Evolutionary conservation across 768 basidiomycete genomes (phyloP), one percentile per base, ranked within the genome.

Genomic region (Leccinum rimulosum): DNA sequence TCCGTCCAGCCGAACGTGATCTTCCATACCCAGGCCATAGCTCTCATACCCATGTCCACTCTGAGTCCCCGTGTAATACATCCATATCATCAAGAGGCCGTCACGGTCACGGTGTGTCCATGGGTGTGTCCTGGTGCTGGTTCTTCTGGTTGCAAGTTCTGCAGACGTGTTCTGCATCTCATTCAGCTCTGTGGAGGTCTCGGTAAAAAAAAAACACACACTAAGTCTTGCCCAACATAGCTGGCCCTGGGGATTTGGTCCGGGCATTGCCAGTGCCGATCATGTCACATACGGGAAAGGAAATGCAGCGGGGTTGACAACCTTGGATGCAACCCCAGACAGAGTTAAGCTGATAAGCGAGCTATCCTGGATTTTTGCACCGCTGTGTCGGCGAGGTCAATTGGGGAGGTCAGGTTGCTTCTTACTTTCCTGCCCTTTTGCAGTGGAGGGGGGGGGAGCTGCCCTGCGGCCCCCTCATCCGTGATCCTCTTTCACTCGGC

Each of bases 261-360:
- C 35, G 58, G 70, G 68, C 1, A 66, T 68, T 43, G 59, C 30
- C 30, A 30, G 30, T 9, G 9, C 30, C 9, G 73, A 74, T 40
- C 54, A 70, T 11, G 57, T 50, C 12, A 65, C 55, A 22, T 64
- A 31, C 30, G 68, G 66, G 52, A 60, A 60, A 27, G 74, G 64
- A n/a, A 76, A 68, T 33, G 68, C 59, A 63, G 70, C 54, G 54
- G 74, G 67, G 45, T 72, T 68, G 61, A 59, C 54, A 19, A 63
- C 59, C 60, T 67, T 68, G 62, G 66, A 67, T 69, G 66, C 3
- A 73, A 63, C 30, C 83, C 82, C 84, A 84, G 6, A 83, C 74
- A 0, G 82, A 76, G 25, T 66, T 76, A 45, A 84, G 76, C 5
- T 78, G 65, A 2, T 83, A 74, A 1, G 66, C 77, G 25, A 83